These are phyloP conservation scores for Phanerochaete carnosa DNA, from an alignment of 768 basidiomycete species.

Conservation along the genomic window DNA sequence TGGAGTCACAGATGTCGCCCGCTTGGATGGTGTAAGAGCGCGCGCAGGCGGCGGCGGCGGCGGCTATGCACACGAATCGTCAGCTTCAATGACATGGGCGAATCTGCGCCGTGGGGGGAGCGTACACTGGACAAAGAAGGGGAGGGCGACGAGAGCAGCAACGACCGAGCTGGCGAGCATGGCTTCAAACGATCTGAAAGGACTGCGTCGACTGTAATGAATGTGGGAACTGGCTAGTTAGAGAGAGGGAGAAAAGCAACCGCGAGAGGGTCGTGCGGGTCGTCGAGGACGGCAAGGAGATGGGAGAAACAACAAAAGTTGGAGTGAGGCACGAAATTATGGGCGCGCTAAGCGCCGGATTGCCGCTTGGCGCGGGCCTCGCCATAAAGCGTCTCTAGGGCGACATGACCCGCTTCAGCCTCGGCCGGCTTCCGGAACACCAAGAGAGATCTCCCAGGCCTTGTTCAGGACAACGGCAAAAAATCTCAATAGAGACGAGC, in stretches of 20 bases:
- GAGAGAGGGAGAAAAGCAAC: conserved; percentile 10
- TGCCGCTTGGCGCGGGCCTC: conserved; percentile 6
- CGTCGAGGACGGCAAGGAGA: conserved; percentile 15
- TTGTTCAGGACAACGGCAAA: background rate
- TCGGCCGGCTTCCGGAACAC: background rate
- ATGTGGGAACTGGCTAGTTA: conserved; percentile 16
- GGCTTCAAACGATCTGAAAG: conserved; percentile 22
- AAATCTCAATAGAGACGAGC: background rate
- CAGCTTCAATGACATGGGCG: background rate
- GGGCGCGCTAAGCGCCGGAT: conserved; percentile 2
- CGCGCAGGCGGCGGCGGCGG: conserved; percentile 38
- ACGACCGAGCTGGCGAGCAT: conserved; percentile 39
- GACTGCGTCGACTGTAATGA: conserved; percentile 17
- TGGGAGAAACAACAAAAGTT: conserved; percentile 1
- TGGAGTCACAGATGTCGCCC: conserved; percentile 65
- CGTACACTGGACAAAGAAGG: conserved; percentile 44
- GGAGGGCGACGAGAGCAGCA: conserved; percentile 41
- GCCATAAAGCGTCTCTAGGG: conserved; percentile 1
- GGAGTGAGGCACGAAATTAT: background rate
- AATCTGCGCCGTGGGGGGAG: conserved; percentile 1
- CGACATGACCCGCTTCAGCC: background rate
- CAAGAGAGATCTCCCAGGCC: background rate
- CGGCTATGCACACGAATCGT: conserved; percentile 5
- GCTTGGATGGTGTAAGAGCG: conserved; percentile 54
- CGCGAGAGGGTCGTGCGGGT: conserved; percentile 16